Conservation (phyloP, 1,139 yeast genomes). For the Saccharomyces hybrid region DNA sequence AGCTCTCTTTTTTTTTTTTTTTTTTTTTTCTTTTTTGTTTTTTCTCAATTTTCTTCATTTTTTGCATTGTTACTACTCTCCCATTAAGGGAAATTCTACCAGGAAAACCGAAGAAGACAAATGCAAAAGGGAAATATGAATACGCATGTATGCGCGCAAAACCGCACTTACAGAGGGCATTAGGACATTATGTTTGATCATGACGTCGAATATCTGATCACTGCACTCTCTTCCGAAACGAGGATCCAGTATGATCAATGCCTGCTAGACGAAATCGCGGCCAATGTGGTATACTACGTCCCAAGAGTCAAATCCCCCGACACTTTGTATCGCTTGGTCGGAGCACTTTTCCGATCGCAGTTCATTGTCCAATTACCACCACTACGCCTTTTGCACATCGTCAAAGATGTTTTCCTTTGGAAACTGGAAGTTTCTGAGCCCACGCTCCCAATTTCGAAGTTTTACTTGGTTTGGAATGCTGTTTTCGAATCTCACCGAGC, state of each 20-base stretch:
- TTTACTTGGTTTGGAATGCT: constrained; percentile 22
- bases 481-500: constrained; percentile 9
- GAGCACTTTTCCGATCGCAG: constrained; percentile 13
- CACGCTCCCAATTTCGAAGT: constrained; percentile 14
- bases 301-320: constrained; percentile 17
- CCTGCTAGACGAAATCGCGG: neutral
- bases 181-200: neutral
- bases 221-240: neutral
- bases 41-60: neutral
- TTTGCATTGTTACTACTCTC: neutral
- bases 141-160: neutral
- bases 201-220: neutral
- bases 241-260: neutral
- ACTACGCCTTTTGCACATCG: constrained; percentile 14
- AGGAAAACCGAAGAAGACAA: neutral
- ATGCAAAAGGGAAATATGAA: neutral
- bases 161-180: neutral
- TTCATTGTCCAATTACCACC: constrained; percentile 11
- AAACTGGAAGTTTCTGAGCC: constrained; percentile 31
- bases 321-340: constrained; percentile 11
- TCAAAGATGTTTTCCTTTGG: constrained; percentile 23
- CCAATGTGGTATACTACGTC: constrained; percentile 23
- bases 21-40: neutral
- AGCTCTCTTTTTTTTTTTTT: neutral
- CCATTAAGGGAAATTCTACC: neutral